A percentile compares a stretch with the other conserved stretches of the same genome.
phyloP scores from a whole-genome alignment of 2,329 filamentous ascomycete species.

The Thelonectria discophora region DNA sequence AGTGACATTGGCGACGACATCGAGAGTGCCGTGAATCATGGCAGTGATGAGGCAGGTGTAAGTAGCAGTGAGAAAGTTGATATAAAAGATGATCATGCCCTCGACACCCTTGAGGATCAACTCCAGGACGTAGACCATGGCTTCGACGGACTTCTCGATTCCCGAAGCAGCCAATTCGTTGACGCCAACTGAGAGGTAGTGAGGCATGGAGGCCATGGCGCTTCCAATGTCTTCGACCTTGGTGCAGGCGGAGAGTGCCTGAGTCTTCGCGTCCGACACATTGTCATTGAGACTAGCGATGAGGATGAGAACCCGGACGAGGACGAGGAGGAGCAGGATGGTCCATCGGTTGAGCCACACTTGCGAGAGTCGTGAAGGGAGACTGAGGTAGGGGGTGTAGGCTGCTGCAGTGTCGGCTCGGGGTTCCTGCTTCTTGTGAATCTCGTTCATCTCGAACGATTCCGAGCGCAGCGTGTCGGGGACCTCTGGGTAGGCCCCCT shows the following conservation, averaged over 20 bases:
- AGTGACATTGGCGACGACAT: slow-evolving; percentile 66
- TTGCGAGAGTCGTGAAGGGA: slow-evolving; percentile 89
- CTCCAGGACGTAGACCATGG: slow-evolving; percentile 79
- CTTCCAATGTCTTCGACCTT: slow-evolving; percentile 94
- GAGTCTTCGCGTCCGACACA: slow-evolving; percentile 76
- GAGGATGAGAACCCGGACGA: slow-evolving; percentile 82
- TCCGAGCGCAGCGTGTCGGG: slow-evolving; percentile 50
- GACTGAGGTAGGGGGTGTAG: slow-evolving; percentile 90
- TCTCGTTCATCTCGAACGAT: slow-evolving; percentile 49
- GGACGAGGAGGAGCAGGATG: slow-evolving; percentile 83
- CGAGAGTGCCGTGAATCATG: slow-evolving; percentile 80
- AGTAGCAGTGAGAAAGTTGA: slow-evolving; percentile 89
- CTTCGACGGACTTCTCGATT: slow-evolving; percentile 82
- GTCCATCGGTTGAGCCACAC: slow-evolving; percentile 99
- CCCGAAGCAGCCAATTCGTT: slow-evolving; percentile 85
- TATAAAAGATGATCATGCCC: slow-evolving; percentile 88
- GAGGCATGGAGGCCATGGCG: slow-evolving; percentile 96
- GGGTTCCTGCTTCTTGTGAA: slow-evolving; percentile 44
- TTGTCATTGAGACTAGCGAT: slow-evolving; percentile 76
- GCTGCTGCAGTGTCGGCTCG: slow-evolving; percentile 69
- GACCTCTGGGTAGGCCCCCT: slow-evolving; percentile 48
- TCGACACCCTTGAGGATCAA: slow-evolving; percentile 85
- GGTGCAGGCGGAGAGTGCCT: slow-evolving; percentile 89
- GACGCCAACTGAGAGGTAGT: slow-evolving; percentile 89
- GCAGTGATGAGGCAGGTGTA: slow-evolving; percentile 91